Base-by-base conservation (phyloP, 1,284 basidiomycete species). In the Phenoliferia sp. region DNA sequence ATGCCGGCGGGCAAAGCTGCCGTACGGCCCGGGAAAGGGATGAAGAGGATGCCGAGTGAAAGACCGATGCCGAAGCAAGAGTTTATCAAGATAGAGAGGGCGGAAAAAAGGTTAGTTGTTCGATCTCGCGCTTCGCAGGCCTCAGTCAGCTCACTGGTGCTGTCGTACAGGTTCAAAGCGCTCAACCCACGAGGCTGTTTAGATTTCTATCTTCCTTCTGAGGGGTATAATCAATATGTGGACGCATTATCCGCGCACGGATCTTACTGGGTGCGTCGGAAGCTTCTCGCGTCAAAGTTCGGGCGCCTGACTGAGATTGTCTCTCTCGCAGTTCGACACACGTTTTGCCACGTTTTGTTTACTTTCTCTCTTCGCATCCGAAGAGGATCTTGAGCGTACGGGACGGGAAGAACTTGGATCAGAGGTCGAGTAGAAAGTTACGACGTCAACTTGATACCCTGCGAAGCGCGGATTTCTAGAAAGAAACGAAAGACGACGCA, bases 31-130 rank as follows among this genome's bases (percentile, higher is more conserved):
- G n/a, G n/a, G 39, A 63, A 58, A 2, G 62, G 63, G 1, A 52
- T 35, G 32, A 72, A 72, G 63, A 35, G 71, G 36, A 68, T 72
- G 66, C 71, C 71, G 17, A 64, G 66, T 1, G 69, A 72, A 59
- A 59, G 59, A 44, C 65, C 67, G 16, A 65, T 65, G 60, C 65
- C 65, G 10, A 44, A 6, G 33, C 48, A 34, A 7, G 63, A 68
- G 55, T 62, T 65, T 33, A 69, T 70, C 58, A 62, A 58, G 66
- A 66, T 72, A 28, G 58, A 29, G 5, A 28, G 71, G 16, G 71
- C 71, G 7, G 71, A 72, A 65, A 63, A 68, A 39, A 67, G 69
- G 66, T 67, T 34, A 33, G 65, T 52, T 2, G 29, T 35, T 55
- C 29, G 22, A 5, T 31, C 35, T 9, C 3, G 12, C 10, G 6